Conservation (phyloP, 139 green algal genomes). For the Trebouxia sp. region DNA sequence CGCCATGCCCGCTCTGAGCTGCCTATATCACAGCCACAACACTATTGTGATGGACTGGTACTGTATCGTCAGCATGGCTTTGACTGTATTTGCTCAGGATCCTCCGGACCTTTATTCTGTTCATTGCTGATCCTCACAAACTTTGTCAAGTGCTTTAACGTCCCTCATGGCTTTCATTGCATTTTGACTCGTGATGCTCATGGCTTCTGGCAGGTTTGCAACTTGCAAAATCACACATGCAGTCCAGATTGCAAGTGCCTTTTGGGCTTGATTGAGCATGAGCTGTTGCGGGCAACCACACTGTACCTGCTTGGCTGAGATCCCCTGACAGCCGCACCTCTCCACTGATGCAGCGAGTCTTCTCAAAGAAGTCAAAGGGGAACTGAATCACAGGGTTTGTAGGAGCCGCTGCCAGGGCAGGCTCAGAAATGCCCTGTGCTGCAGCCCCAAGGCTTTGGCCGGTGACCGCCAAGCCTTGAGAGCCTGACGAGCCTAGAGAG, state of each 20-base stretch:
- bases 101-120: no score
- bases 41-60: no score
- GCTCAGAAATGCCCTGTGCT: background rate
- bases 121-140: no score
- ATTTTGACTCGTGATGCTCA: no score
- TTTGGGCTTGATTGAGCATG: no score
- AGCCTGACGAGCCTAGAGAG: background rate
- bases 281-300: background rate
- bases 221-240: no score
- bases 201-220: no score
- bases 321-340: conserved; percentile 19
- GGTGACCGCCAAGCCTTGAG: background rate
- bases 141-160: no score
- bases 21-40: background rate
- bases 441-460: background rate
- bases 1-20: background rate
- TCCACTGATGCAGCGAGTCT: conserved; percentile 6
- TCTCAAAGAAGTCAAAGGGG: conserved; percentile 26
- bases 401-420: background rate
- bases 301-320: background rate
- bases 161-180: no score
- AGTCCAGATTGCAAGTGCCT: no score
- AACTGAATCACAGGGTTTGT: background rate
- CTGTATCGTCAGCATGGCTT: no score
- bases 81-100: no score